phyloP scores from a whole-genome alignment of 768 basidiomycete species.

The Gloeopeniophorella convolvens region DNA sequence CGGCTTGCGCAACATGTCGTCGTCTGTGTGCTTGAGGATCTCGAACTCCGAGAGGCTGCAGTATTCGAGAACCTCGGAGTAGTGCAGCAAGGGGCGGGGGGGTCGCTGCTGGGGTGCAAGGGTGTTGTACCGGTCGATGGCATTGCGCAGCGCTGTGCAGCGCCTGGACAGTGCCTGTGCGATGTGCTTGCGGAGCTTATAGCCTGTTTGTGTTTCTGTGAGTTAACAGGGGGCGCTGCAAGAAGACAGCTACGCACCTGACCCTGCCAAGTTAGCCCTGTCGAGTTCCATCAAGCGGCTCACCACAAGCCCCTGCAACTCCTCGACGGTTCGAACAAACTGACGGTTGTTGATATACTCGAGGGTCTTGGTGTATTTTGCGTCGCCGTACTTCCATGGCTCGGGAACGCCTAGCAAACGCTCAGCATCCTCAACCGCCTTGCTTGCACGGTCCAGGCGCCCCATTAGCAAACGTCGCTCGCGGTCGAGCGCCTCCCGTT shows the following conservation, averaged over 20 bases:
- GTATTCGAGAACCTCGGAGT: background rate
- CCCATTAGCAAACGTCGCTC: too few relatives aligned
- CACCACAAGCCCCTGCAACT: background rate
- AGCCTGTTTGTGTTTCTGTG: background rate
- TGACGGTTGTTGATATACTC: background rate
- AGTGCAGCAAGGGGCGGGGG: background rate
- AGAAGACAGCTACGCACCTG: background rate
- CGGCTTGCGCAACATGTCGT: background rate
- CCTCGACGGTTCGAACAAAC: background rate
- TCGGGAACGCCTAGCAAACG: background rate
- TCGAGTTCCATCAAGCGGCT: background rate
- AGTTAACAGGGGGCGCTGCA: background rate
- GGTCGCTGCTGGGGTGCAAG: background rate
- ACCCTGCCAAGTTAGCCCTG: background rate
- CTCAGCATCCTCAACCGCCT: background rate
- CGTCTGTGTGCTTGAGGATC: background rate
- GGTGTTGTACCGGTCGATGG: background rate
- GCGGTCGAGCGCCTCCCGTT: too few relatives aligned
- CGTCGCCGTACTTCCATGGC: background rate
- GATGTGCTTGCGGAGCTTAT: conserved; percentile 2
- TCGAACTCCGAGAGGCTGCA: background rate
- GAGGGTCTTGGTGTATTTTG: background rate
- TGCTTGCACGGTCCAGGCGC: background rate
- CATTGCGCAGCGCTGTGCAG: background rate
- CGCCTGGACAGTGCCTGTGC: background rate